Conservation (phyloP, 2,329 filamentous ascomycete species). For the Chrysoporthe deuterocubensis region DNA sequence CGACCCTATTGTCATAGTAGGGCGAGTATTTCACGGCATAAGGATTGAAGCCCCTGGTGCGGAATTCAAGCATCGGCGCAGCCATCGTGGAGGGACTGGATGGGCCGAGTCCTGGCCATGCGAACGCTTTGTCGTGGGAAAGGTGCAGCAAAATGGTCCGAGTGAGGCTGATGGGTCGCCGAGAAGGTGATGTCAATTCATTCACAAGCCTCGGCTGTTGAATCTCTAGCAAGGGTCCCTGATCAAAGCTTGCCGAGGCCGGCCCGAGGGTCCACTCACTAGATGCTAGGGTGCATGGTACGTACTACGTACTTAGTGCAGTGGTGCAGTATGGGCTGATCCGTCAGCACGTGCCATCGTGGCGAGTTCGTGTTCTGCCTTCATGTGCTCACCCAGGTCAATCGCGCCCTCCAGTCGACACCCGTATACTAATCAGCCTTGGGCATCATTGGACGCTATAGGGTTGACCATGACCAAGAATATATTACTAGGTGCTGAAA, state of each 20-base stretch:
- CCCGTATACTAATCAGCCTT: background rate
- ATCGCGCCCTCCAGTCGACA: constrained; percentile 19
- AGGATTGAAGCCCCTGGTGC: constrained; percentile 91
- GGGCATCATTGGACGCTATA: background rate
- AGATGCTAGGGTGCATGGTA: too few species aligned
- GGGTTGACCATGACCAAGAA: background rate
- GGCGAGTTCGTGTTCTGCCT: constrained; percentile 18
- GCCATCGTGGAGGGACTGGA: constrained; percentile 40
- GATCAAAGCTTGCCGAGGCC: constrained; percentile 16
- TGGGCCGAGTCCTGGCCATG: constrained; percentile 5
- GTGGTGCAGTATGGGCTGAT: background rate
- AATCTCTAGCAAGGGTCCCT: too few species aligned
- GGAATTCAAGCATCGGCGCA: constrained; percentile 82
- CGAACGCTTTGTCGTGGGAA: background rate
- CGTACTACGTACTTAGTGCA: too few species aligned
- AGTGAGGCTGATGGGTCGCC: background rate
- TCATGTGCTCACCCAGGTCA: background rate
- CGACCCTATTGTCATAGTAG: constrained; percentile 93
- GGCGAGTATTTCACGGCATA: constrained; percentile 98
- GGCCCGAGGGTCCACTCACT: background rate
- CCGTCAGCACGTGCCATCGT: constrained; percentile 26
- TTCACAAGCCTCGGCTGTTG: constrained; percentile 26
- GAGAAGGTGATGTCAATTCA: constrained; percentile 22
- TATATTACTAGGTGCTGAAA: too few species aligned
- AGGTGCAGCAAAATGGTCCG: background rate